Base-by-base conservation (phyloP, 495 filamentous ascomycete species). In the Penicillium antarcticum region DNA sequence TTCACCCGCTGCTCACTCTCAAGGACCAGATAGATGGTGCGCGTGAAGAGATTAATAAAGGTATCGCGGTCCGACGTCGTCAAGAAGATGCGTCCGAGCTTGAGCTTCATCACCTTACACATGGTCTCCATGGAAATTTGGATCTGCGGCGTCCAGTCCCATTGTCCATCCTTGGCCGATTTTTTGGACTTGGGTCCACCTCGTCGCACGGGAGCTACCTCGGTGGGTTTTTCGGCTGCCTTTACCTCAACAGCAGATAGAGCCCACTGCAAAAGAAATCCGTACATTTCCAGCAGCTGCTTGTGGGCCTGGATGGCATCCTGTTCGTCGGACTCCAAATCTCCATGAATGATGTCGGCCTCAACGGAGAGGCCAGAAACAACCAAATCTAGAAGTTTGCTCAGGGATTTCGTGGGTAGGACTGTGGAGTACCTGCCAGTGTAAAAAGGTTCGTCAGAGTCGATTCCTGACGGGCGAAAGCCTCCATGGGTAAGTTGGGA, bases 61-160 rank as follows among this genome's bases (percentile, higher is more conserved):
- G 89, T 97, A 66, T 97, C 91, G 48, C 92, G 80, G 66, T 97
- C 95, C n/a, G 91, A 94, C 0, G 95, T 97, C 0, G 95, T 97
- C 52, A 96, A 61, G 66, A 99, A 97, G 21, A 99, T 88, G 63
- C 87, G 91, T 52, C 84, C 81, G 18, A 99, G 78, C 68, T 96
- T 96, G 61, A 97, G 71, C 71, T 92, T 92, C 71, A 97, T 78
- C 31, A 96, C 88, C 64, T 95, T 97, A 73, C 88, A 94, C 91
- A 97, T 97, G 12, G 82, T 85, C 63, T 95, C 89, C 53, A 99
- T 78, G 2, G 94, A 91, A 6, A 80, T 86, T 64, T 95, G 88
- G 14, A 99, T 76, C 64, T 97, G 95, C 0, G 83, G 67, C 29
- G 87, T 87, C 48, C 92, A 91, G 68, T 97, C 94, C 90, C 91